Base-by-base conservation (phyloP, 75 land plant species). In the Sequoia sempervirens region DNA sequence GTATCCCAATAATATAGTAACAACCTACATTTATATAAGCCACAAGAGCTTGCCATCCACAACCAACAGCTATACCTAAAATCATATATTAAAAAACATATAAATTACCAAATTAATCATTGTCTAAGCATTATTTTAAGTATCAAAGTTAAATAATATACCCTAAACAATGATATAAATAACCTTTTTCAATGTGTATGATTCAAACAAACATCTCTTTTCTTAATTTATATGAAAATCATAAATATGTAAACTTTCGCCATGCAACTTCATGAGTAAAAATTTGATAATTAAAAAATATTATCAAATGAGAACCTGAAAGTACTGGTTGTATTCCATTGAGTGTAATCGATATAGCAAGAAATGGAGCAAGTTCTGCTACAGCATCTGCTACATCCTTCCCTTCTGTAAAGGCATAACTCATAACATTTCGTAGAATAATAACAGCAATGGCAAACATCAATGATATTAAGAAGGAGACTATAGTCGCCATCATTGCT, bases 291-390 rank as follows among this genome's bases (percentile, higher is more conserved):
- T 61, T 61, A 3, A 17, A 58, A 58, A 20, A 3, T 18, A 10
- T n/a, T 40, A 10, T n/a, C 8, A 73, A 41, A 5, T 64, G 12
- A 34, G 23, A 64, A 94, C 98, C 96, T 72, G 98, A 94, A 17
- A 94, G 84, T 38, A 94, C 96, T 18, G 92, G 95, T 81, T 94
- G 96, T 38, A 95, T 74, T 40, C 95, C 96, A 73, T 94, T 93
- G 78, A 94, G 89, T 26, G 89, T 34, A 37, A 92, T 75, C 13
- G 92, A 83, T 83, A 82, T n/a, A 18, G 91, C 94, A 8, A 93
- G 84, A 36, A 89, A 83, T 3, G 95, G 95, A 40, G 79, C 80
- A 58, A 93, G 87, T 9, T 90, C 90, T 9, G 95, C 18, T 7
- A 93, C 95, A 3, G 86, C 89, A 12, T 83, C 54, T 13, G 90